Evolutionary conservation across 805 yeast genomes (phyloP).

Genomic region (Barnettozyma wickerhamii): DNA sequence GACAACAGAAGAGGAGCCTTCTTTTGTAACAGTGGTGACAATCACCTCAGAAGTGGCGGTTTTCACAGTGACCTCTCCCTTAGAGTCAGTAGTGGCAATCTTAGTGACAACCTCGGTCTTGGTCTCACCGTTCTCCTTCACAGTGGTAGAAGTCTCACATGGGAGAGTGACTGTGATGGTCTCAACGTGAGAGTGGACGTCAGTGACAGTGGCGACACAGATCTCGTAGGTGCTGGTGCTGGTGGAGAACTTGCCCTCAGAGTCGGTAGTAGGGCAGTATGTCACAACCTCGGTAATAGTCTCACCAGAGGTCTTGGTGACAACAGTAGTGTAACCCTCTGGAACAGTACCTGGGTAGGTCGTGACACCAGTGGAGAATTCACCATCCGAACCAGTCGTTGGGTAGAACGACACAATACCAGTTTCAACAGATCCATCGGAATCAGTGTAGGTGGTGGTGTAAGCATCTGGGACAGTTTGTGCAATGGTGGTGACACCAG

Average conservation of each 20-base stretch:
- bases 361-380: neutral
- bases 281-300: neutral
- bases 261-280: slow-evolving; percentile 4
- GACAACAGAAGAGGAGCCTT: neutral
- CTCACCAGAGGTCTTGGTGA: neutral
- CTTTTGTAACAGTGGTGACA: slow-evolving; percentile 4
- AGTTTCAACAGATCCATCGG: neutral
- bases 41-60: slow-evolving; percentile 2
- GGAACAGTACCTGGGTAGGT: neutral
- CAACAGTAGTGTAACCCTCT: neutral
- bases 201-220: neutral
- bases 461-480: slow-evolving; percentile 3
- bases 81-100: slow-evolving; percentile 4
- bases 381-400: neutral
- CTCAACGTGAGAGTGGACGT: neutral
- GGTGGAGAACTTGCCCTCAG: neutral
- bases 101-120: slow-evolving; percentile 3
- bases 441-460: slow-evolving; percentile 4
- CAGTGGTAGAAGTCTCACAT: slow-evolving; percentile 1
- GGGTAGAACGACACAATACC: neutral
- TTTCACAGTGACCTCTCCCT: neutral
- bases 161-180: slow-evolving; percentile 8
- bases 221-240: neutral
- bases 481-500: neutral
- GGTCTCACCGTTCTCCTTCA: neutral